A percentile compares a stretch with the other conserved stretches of the same genome.
Evolutionary conservation across 2,329 filamentous ascomycete genomes (phyloP).

Genomic region (Verticillium isaacii): DNA sequence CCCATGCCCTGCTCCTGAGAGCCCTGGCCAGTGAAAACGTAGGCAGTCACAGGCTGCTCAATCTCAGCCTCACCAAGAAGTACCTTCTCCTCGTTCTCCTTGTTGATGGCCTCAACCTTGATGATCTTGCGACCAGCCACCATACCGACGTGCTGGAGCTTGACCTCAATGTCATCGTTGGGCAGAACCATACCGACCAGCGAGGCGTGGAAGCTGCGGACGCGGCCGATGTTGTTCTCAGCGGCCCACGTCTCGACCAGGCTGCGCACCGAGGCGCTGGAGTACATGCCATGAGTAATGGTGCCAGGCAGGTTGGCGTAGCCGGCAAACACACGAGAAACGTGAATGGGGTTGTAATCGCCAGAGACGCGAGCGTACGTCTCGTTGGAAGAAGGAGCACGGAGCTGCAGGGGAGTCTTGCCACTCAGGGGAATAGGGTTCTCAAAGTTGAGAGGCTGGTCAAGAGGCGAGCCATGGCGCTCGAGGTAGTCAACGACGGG

Average conservation of each 20-base stretch:
- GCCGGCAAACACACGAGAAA: conserved; percentile 91
- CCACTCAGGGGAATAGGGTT: conserved; percentile 94
- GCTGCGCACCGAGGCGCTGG: conserved; percentile 90
- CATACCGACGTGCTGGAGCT: conserved; percentile 96
- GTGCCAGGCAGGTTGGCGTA: conserved; percentile 95
- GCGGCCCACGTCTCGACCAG: conserved; percentile 98
- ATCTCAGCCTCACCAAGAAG: conserved; percentile 93
- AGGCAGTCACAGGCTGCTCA: conserved; percentile 92
- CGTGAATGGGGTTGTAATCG: conserved; percentile 98
- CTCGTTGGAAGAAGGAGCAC: conserved; percentile 93
- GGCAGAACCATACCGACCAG: conserved; percentile 98
- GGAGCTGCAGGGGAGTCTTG: conserved; percentile 81
- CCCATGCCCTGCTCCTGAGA: conserved; percentile 99
- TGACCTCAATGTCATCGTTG: conserved; percentile 92
- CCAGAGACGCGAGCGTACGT: conserved; percentile 96
- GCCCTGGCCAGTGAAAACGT: conserved; percentile 97
- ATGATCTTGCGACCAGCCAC: conserved; percentile 98
- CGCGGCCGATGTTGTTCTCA: conserved; percentile 96
- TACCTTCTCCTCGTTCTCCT: conserved; percentile 95
- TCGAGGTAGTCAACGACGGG: conserved; percentile 94
- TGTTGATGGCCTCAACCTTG: conserved; percentile 95
- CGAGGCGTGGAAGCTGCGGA: conserved; percentile 93
- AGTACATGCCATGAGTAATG: conserved; percentile 99
- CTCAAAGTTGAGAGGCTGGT: conserved; percentile 95
- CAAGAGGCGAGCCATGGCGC: conserved; percentile 84